phyloP scores from a whole-genome alignment of 2,329 filamentous ascomycete species.

The Ophidiomyces ophidiicola region DNA sequence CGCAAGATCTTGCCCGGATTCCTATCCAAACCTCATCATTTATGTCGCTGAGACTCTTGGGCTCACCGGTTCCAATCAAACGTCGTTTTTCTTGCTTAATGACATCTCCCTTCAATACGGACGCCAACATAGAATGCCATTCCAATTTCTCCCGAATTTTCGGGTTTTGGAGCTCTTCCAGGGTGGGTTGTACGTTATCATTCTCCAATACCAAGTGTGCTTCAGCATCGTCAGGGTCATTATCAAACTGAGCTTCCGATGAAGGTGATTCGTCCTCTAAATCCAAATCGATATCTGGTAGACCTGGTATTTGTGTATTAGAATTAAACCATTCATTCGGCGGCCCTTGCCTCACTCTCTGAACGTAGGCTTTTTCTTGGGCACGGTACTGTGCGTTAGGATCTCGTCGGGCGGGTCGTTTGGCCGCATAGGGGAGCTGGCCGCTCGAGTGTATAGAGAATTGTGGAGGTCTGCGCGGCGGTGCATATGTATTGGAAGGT shows the following conservation, averaged over 20 bases:
- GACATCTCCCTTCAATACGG: constrained; percentile 89
- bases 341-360: constrained; percentile 73
- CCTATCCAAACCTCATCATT: constrained; percentile 75
- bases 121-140: constrained; percentile 96
- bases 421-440: constrained; percentile 46
- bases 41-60: constrained; percentile 57
- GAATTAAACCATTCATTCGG: constrained; percentile 55
- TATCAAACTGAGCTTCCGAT: constrained; percentile 69
- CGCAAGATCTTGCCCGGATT: constrained; percentile 69
- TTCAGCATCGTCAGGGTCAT: constrained; percentile 78
- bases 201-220: constrained; percentile 86
- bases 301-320: constrained; percentile 47
- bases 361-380: constrained; percentile 90
- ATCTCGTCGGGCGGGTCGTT: constrained; percentile 45
- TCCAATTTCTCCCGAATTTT: constrained; percentile 81
- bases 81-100: constrained; percentile 97
- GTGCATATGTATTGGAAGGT: constrained; percentile 69
- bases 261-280: constrained; percentile 83
- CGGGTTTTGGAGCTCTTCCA: constrained; percentile 80
- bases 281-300: constrained; percentile 60
- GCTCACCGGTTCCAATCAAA: constrained; percentile 66
- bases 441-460: constrained; percentile 38
- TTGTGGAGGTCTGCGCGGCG: constrained; percentile 42
- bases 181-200: constrained; percentile 74
- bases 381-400: constrained; percentile 64